A percentile compares a stretch with the other conserved stretches of the same genome.
Conservation (phyloP, 768 basidiomycete genomes). For the Calocybe indica region DNA sequence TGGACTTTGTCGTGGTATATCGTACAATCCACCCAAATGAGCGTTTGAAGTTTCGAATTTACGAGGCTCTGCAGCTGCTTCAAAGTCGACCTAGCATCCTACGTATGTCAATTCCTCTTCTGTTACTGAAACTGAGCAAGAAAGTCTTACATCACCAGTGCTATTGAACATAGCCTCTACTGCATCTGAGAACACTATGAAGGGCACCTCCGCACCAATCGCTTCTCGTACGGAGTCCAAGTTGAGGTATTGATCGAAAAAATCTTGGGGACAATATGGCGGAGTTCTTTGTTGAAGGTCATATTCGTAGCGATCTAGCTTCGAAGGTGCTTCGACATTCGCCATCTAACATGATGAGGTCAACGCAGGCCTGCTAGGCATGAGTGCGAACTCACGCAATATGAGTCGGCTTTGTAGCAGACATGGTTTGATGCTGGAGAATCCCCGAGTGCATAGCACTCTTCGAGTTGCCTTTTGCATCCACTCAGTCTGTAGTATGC, state of each 20-base stretch:
- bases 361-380: not conserved
- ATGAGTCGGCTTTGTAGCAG: conserved; percentile 33
- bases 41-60: conserved; percentile 18
- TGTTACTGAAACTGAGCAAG: not conserved
- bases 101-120: not conserved
- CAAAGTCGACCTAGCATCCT: conserved; percentile 34
- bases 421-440: conserved; percentile 30
- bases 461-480: conserved; percentile 34
- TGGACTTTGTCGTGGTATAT: conserved; percentile 6
- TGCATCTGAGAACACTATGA: conserved; percentile 31
- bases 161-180: conserved; percentile 20
- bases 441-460: conserved; percentile 40
- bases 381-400: conserved; percentile 30
- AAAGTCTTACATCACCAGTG: conserved; percentile 37
- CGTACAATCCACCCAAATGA: conserved; percentile 22
- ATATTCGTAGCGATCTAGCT: conserved; percentile 33
- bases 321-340: conserved; percentile 31
- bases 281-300: conserved; percentile 41
- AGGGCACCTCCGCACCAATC: conserved; percentile 38
- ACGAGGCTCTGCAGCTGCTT: conserved; percentile 30
- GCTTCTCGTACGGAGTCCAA: conserved; percentile 20
- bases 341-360: not conserved
- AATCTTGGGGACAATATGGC: conserved; percentile 37
- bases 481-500: conserved; percentile 33
- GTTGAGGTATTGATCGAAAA: conserved; percentile 32